phyloP scores from a whole-genome alignment of 1,139 yeast genomes.

The Debaryomyces nepalensis region DNA sequence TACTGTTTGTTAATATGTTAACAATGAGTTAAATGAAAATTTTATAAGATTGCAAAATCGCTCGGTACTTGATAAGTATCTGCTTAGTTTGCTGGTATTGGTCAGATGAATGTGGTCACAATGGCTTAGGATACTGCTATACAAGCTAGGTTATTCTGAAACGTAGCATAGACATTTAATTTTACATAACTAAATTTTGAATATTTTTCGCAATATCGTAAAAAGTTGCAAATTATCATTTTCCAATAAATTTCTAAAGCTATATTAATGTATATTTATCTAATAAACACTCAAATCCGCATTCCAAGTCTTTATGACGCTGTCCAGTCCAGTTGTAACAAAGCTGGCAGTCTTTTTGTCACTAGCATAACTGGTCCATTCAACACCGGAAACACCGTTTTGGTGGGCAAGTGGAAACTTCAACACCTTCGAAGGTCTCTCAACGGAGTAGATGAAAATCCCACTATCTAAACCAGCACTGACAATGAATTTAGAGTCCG shows the following conservation, averaged over 20 bases:
- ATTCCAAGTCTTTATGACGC: constrained; percentile 77
- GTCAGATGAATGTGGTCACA: no score
- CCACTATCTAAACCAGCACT: constrained; percentile 87
- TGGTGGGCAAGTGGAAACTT: constrained; percentile 83
- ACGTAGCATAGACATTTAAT: no score
- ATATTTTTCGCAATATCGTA: background rate
- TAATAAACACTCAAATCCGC: constrained; percentile 37
- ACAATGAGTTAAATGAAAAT: no score
- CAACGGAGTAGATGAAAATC: constrained; percentile 77
- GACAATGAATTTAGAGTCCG: constrained; percentile 70
- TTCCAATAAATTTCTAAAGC: background rate
- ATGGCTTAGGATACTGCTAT: no score
- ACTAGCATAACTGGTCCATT: constrained; percentile 56
- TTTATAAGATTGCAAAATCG: no score
- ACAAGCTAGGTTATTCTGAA: no score
- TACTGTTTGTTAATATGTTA: no score
- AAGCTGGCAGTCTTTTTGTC: constrained; percentile 42
- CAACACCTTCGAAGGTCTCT: constrained; percentile 74
- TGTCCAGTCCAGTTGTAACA: constrained; percentile 80
- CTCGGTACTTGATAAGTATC: no score
- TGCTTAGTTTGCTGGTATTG: no score
- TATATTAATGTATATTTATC: background rate
- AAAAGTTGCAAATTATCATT: background rate
- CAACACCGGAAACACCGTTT: constrained; percentile 78
- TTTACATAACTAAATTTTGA: no score